These are phyloP conservation scores for Laetiporus sulphureus DNA, from an alignment of 1,284 basidiomycete species.

Conservation along the genomic window DNA sequence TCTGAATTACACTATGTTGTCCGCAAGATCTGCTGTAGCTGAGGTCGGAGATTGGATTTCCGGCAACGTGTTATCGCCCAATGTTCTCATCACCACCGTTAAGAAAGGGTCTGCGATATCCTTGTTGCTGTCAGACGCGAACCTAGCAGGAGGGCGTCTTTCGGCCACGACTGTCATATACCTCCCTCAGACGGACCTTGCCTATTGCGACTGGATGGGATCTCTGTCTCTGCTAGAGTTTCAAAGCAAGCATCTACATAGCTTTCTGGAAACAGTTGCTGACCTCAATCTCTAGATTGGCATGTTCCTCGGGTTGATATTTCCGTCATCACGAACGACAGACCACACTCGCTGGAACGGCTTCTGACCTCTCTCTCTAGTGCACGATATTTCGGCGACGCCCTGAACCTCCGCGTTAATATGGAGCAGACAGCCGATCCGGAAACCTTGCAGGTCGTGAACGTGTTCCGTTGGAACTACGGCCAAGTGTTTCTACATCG, in stretches of 20 bases:
- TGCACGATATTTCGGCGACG: constrained; percentile 65
- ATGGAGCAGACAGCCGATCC: constrained; percentile 68
- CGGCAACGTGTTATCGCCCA: constrained; percentile 15
- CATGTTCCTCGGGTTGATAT: constrained; percentile 60
- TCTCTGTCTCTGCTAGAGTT: constrained; percentile 48
- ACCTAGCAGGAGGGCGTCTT: not conserved
- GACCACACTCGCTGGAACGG: constrained; percentile 64
- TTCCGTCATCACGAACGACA: constrained; percentile 69
- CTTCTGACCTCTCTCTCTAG: constrained; percentile 55
- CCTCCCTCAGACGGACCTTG: constrained; percentile 46
- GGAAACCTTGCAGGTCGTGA: constrained; percentile 47
- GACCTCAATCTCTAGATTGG: constrained; percentile 49
- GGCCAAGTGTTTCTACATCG: constrained; percentile 58
- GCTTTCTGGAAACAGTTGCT: constrained; percentile 4
- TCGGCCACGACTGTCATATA: constrained; percentile 16
- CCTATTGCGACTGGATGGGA: constrained; percentile 59
- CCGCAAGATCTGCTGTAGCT: not conserved
- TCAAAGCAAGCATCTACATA: constrained; percentile 35
- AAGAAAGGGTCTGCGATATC: no score
- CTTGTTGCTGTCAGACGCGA: not conserved
- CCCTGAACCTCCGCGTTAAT: constrained; percentile 56
- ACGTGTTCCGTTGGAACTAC: constrained; percentile 50
- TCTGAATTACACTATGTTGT: constrained; percentile 8
- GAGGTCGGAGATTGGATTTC: constrained; percentile 7
- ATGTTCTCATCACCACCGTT: constrained; percentile 30